A percentile compares a stretch with the other conserved stretches of the same genome.
Evolutionary conservation across 2,329 filamentous ascomycete species (phyloP).

Genomic region (Sporothrix inflata): DNA sequence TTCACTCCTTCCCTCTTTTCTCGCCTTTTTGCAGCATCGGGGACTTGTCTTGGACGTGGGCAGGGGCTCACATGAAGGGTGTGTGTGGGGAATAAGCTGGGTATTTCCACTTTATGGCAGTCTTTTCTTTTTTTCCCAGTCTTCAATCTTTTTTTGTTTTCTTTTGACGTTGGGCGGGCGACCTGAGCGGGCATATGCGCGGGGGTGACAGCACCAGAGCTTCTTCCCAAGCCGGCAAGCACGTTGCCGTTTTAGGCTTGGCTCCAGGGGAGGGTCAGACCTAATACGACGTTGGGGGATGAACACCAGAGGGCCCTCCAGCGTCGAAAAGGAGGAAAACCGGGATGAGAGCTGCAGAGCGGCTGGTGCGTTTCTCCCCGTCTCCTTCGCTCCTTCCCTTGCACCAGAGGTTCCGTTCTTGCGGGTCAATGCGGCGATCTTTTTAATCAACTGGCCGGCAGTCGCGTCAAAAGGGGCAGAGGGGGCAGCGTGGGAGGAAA

Average conservation of each 20-base stretch:
- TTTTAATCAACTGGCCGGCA: conserved; percentile 13
- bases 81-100: conserved; percentile 19
- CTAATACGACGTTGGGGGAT: conserved; percentile 2
- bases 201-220: conserved; percentile 15
- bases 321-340: not conserved
- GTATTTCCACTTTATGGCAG: conserved; percentile 13
- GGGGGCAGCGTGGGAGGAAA: not conserved
- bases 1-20: not conserved
- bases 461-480: not conserved
- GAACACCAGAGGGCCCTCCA: not conserved
- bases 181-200: conserved; percentile 24
- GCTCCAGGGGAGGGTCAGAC: conserved; percentile 28
- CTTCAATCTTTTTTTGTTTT: conserved; percentile 27
- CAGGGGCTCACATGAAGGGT: conserved; percentile 21
- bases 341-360: conserved; percentile 10
- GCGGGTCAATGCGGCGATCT: conserved; percentile 26
- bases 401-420: conserved; percentile 21
- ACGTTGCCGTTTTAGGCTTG: conserved; percentile 24
- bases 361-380: conserved; percentile 18
- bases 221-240: conserved; percentile 25
- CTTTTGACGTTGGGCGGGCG: conserved; percentile 32
- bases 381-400: conserved; percentile 2
- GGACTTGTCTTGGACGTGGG: conserved; percentile 6
- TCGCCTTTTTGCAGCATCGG: not conserved
- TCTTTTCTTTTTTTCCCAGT: not conserved